Base-by-base conservation (phyloP, 2,329 filamentous ascomycete species). In the Fonsecaea monophora region DNA sequence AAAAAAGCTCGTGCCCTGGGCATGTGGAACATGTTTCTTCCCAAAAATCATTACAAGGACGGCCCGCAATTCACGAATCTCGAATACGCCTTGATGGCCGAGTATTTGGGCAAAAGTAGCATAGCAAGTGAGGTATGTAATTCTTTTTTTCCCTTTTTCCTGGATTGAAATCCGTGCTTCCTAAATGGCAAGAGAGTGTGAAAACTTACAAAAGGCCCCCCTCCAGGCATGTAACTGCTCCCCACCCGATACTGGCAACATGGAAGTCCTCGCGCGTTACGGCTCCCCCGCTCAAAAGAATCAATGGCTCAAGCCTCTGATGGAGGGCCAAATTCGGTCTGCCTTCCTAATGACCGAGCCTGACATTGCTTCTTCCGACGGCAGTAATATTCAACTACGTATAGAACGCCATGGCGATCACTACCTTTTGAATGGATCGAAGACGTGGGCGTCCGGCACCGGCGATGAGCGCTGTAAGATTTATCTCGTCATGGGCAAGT, bases 361-460 rank as follows among this genome's bases (percentile, higher is more conserved):
- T 5, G 89, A 92, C 73, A 86, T 96, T 50, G 93, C 93, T 4
- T 93, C 90, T 18, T 94, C 90, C 56, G 94, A 98, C 82, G 95
- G 94, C 4, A 96, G 89, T 66, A 98, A 98, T 78, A 97, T 97
- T 71, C 85, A 93, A 80, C 83, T 32, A 32, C 86, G 85, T 66
- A 97, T 99, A 77, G 86, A 83, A 72, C 88, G 87, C 65, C 92
- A 97, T 71, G 94, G 94, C 12, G 88, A 95, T 75, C 87, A 95
- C 74, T 97, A 95, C 77, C 88, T 98, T n/a, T 85, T 99, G 62
- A 97, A 98, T 76, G 95, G 93, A 58, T 87, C 88, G 87, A 99
- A 99, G 92, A 98, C 95, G 95, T 99, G 95, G 95, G 96, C 92
- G 25, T 96, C 92, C 70, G 95, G 95, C 71, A 93, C 94, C 25